Base-by-base conservation (phyloP, 805 yeast genomes). In the Kodamaea kaohsiungensis region DNA sequence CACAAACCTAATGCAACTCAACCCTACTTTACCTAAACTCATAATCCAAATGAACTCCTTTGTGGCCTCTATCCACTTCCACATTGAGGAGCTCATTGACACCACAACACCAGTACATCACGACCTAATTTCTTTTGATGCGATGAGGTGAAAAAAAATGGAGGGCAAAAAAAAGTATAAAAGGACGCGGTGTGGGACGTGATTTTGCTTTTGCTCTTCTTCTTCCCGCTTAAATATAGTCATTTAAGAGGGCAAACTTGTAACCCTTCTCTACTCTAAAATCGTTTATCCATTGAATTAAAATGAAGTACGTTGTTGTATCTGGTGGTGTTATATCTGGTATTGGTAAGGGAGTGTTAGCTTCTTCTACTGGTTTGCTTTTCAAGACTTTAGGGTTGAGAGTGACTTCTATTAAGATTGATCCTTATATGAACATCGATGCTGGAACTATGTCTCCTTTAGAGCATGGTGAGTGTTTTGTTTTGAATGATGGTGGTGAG, bases 321-420 rank as follows among this genome's bases (percentile, higher is more conserved):
- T 92, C 98, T 56, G 99, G 99, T 72, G 99, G 99, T 83, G 99
- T 95, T 65, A 95, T 95, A 64, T 89, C 97, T 65, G 99, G 99
- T 77, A 95, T 95, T 70, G 99, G 99, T 72, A 95, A 95, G 73
- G 99, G 99, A 73, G 99, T 95, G 59, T 81, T 88, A 56, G 99
- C 99, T 57, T 91, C 98, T 37, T 91, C 98, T 56, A 95, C 98
- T 35, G 99, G 99, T 57, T 85, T 95, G 75, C 73, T 95, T 60
- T 82, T 95, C 74, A 95, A 95, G 73, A 92, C 99, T 42, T 77
- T 90, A 55, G 99, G 99, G 57, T 81, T 89, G 66, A 87, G 96
- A 69, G 98, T 93, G 58, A 93, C 99, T 3, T 91, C 98, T 13
- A 93, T 95, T 78, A 95, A 95, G 74, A 95, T 95, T 66, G 99